A percentile compares a stretch with the other conserved stretches of the same genome.
Evolutionary conservation across 2,329 filamentous ascomycete species (phyloP).

Genomic region (Penicillium sp.): DNA sequence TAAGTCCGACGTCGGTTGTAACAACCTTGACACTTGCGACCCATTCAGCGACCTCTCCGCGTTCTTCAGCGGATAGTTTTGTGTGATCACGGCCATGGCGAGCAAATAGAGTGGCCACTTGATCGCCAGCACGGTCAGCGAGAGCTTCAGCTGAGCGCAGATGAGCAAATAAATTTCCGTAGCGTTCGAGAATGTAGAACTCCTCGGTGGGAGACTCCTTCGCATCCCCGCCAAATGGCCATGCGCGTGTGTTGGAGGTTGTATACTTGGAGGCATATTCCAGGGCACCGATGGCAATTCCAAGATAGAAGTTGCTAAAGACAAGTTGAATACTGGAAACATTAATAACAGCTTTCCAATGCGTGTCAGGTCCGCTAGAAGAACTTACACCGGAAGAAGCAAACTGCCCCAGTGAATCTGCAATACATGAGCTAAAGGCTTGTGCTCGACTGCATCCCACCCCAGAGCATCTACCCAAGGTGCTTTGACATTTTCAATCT

Average conservation of each 20-base stretch:
- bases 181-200: slow-evolving; percentile 62
- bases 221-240: slow-evolving; percentile 62
- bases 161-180: slow-evolving; percentile 62
- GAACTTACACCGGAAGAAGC: slow-evolving; percentile 54
- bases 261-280: slow-evolving; percentile 57
- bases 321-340: slow-evolving; percentile 56
- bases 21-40: slow-evolving; percentile 62
- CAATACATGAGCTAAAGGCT: slow-evolving; percentile 38
- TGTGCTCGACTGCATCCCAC: slow-evolving; percentile 49
- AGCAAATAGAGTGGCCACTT: slow-evolving; percentile 47
- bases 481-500: slow-evolving; percentile 54
- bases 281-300: slow-evolving; percentile 58
- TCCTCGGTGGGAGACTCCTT: slow-evolving; percentile 59
- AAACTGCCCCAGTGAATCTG: slow-evolving; percentile 54
- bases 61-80: slow-evolving; percentile 46
- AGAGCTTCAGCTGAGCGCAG: slow-evolving; percentile 58
- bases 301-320: slow-evolving; percentile 64
- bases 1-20: slow-evolving; percentile 56
- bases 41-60: slow-evolving; percentile 61
- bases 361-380: background rate
- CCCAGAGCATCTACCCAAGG: slow-evolving; percentile 61
- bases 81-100: slow-evolving; percentile 40
- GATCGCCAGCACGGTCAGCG: slow-evolving; percentile 52
- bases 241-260: slow-evolving; percentile 53
- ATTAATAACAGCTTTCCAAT: background rate